Evolutionary conservation across 1,284 basidiomycete species (phyloP), one percentile per base, ranked within the genome.

Genomic region (Tranzscheliella williamsii): DNA sequence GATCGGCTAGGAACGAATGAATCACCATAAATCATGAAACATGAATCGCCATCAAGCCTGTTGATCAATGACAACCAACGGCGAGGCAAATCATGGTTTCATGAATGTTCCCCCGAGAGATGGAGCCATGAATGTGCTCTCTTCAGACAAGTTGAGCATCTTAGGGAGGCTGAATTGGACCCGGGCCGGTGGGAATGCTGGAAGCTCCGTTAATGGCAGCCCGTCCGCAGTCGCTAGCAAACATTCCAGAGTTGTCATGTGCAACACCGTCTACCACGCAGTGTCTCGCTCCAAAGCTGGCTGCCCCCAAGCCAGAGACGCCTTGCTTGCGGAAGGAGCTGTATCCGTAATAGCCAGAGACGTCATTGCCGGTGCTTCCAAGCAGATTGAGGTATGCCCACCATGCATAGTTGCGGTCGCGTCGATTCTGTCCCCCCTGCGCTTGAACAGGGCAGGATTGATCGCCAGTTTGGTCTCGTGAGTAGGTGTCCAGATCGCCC

Each of bases 351-450:
- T 35, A 67, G 6, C 24, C 7, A 5, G 65, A 50, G 17, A 70
- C 61, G 43, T 70, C 46, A 12, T 49, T 55, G 26, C 29, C 39
- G 11, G 67, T 70, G 20, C 56, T 49, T 30, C 56, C 65, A 17
- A 70, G 49, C 5, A 66, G 46, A 47, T 70, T 70, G 37, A 65
- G 17, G 56, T 70, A 64, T 15, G 53, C 53, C 65, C 65, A 70
- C 34, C 41, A 68, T 27, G 65, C 66, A 38, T 67, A 65, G 38
- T 63, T 63, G 13, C 67, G 54, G 42, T 70, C 67, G 9, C 67
- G 43, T 13, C 67, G 47, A 38, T 67, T 63, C n/a, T 46, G 31
- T 6, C 64, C 64, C 18, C 67, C 67, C 30, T 70, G 67, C 0
- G 62, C 41, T 20, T 42, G 45, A n/a, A 46, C 66, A 21, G 37